Evolutionary conservation across 495 filamentous ascomycete species (phyloP).

Genomic region (Neurospora hispaniola): DNA sequence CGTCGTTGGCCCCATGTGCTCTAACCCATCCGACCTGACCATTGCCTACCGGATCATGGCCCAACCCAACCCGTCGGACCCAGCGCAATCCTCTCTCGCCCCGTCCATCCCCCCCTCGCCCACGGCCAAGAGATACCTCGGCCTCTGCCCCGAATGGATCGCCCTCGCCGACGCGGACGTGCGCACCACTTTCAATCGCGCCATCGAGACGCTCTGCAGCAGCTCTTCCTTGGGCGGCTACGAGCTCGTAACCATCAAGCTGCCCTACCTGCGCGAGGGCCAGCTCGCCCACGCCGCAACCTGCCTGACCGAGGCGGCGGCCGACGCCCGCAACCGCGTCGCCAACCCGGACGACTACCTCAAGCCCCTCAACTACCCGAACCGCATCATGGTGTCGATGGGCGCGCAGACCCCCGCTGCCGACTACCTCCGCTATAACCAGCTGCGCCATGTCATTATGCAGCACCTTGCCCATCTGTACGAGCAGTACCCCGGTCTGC

Average conservation of each 20-base stretch:
- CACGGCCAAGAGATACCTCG: conserved; percentile 42
- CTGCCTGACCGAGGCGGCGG: conserved; percentile 60
- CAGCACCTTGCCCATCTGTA: conserved; percentile 67
- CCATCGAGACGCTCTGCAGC: conserved; percentile 48
- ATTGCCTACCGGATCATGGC: conserved; percentile 70
- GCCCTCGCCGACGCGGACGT: conserved; percentile 55
- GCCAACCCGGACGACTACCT: conserved; percentile 11
- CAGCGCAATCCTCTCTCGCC: conserved; percentile 27
- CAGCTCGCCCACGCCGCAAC: conserved; percentile 72
- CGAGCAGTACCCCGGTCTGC: conserved; percentile 57
- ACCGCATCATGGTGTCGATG: conserved; percentile 60
- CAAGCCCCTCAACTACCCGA: conserved; percentile 50
- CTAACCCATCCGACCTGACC: conserved; percentile 70
- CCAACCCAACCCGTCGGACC: conserved; percentile 49
- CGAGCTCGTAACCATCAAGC: conserved; percentile 56
- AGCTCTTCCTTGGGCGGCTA: conserved; percentile 28
- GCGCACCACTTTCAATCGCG: conserved; percentile 44
- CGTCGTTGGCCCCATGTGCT: conserved; percentile 67
- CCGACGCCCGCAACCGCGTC: conserved; percentile 21
- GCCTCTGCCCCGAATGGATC: conserved; percentile 69
- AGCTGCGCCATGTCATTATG: conserved; percentile 72
- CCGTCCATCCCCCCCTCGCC: conserved; percentile 33
- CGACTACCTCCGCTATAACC: conserved; percentile 66
- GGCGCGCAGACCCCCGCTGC: conserved; percentile 50
- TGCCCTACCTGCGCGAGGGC: conserved; percentile 65